Percentiles rank a stretch among this genome's conserved stretches.
Evolutionary conservation across 176 grass and related monocot species (phyloP).

Genomic region (Phragmites australis): DNA sequence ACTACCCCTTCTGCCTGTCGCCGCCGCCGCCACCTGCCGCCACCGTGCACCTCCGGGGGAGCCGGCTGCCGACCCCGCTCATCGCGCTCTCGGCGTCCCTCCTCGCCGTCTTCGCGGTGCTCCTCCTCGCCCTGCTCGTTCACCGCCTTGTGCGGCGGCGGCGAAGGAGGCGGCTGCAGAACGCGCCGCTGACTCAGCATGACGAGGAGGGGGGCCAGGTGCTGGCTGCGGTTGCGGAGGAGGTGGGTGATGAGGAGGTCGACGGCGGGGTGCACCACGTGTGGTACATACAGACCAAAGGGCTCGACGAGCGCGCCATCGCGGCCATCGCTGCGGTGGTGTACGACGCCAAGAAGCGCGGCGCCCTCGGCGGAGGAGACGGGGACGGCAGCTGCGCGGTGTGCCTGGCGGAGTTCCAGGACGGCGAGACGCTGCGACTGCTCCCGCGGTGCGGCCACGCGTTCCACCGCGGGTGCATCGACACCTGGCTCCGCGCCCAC

Average conservation of each 20-base stretch:
- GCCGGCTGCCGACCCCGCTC: slow-evolving; percentile 40
- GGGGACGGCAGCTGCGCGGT: slow-evolving; percentile 54
- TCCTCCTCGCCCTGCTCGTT: slow-evolving; percentile 46
- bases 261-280: slow-evolving; percentile 62
- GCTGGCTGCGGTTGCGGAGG: not conserved
- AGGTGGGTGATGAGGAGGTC: not conserved
- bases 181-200: slow-evolving; percentile 10
- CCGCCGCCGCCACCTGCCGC: slow-evolving; percentile 12
- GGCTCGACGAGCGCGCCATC: slow-evolving; percentile 81
- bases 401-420: slow-evolving; percentile 76
- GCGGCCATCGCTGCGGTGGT: slow-evolving; percentile 63
- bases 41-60: slow-evolving; percentile 39
- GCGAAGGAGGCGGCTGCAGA: not conserved
- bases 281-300: slow-evolving; percentile 85
- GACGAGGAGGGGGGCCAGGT: not conserved
- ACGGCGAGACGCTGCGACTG: slow-evolving; percentile 82
- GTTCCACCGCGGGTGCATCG: slow-evolving; percentile 84
- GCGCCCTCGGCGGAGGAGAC: not conserved
- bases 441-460: slow-evolving; percentile 74
- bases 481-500: slow-evolving; percentile 78
- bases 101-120: slow-evolving; percentile 32
- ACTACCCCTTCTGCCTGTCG: not conserved
- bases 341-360: slow-evolving; percentile 56
- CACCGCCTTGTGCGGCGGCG: not conserved
- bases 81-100: slow-evolving; percentile 51